Conservation (phyloP, 2,329 filamentous ascomycete genomes). For the Thielaviopsis musarum region DNA sequence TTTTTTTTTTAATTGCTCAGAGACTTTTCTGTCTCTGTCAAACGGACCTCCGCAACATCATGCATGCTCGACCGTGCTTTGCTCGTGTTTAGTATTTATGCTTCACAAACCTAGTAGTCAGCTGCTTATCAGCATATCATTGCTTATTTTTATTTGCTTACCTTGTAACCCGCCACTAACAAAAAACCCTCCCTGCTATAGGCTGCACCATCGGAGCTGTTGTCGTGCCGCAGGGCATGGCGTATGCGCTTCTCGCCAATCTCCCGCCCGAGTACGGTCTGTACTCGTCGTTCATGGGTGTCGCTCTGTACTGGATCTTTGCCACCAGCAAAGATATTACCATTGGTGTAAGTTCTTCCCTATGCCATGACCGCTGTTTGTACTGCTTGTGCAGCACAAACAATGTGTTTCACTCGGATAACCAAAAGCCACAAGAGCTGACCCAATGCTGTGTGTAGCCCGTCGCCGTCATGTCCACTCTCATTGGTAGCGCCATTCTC, state of each 20-base stretch:
- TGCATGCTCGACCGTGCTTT: neutral
- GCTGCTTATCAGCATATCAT: neutral
- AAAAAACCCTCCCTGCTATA: neutral
- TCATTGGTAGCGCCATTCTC: constrained; percentile 67
- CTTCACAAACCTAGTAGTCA: neutral
- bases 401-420: constrained; percentile 1
- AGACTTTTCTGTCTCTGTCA: neutral
- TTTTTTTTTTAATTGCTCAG: neutral
- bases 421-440: neutral
- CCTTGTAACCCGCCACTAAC: neutral
- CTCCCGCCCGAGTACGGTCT: constrained; percentile 33
- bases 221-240: constrained; percentile 38
- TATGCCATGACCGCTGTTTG: constrained; percentile 14
- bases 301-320: constrained; percentile 92
- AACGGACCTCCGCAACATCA: neutral
- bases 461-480: constrained; percentile 85
- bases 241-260: constrained; percentile 31
- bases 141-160: too few relatives aligned
- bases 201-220: constrained; percentile 33
- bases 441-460: constrained; percentile 33
- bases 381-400: neutral
- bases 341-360: constrained; percentile 50
- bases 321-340: constrained; percentile 98
- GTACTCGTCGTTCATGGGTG: constrained; percentile 82
- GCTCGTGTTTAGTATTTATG: neutral